A percentile compares a stretch with the other conserved stretches of the same genome.
phyloP scores from a whole-genome alignment of 164 flowering plant species.

The Macadamia tetraphylla region DNA sequence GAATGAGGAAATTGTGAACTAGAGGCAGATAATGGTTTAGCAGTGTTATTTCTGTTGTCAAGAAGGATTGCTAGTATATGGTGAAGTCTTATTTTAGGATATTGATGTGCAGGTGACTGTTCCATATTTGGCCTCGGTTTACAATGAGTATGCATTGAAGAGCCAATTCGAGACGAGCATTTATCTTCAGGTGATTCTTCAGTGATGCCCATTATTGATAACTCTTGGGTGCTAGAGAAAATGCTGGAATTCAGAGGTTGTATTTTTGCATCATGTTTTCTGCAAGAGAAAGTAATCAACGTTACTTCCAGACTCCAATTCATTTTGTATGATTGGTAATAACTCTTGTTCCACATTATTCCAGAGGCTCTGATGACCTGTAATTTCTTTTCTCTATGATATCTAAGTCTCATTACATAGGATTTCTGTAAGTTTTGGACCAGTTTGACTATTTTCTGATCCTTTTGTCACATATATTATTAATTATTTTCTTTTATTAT shows the following conservation, averaged over 20 bases:
- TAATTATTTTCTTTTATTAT: too few relatives aligned
- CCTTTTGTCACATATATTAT: too few relatives aligned
- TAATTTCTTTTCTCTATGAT: not conserved
- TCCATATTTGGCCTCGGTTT: constrained; percentile 98
- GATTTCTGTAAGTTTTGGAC: too few relatives aligned
- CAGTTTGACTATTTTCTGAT: too few relatives aligned
- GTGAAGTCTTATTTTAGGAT: constrained; percentile 1
- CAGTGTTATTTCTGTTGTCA: too few relatives aligned
- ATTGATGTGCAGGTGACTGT: constrained; percentile 70
- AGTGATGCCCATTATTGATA: not conserved
- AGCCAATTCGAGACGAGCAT: constrained; percentile 98
- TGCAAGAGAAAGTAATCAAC: not conserved
- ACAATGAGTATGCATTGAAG: constrained; percentile 96
- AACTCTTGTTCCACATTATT: not conserved
- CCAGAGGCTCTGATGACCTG: not conserved
- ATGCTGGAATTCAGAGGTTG: not conserved
- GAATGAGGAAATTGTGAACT: too few relatives aligned
- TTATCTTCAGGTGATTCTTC: constrained; percentile 78
- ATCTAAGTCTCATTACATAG: too few relatives aligned
- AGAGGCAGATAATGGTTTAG: too few relatives aligned
- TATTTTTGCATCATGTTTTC: not conserved
- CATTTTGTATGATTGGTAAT: not conserved
- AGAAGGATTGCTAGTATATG: not conserved
- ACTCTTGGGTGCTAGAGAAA: not conserved
- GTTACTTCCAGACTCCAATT: not conserved